Conservation (phyloP, 1,284 basidiomycete genomes). For the Trichosporon sp. region DNA sequence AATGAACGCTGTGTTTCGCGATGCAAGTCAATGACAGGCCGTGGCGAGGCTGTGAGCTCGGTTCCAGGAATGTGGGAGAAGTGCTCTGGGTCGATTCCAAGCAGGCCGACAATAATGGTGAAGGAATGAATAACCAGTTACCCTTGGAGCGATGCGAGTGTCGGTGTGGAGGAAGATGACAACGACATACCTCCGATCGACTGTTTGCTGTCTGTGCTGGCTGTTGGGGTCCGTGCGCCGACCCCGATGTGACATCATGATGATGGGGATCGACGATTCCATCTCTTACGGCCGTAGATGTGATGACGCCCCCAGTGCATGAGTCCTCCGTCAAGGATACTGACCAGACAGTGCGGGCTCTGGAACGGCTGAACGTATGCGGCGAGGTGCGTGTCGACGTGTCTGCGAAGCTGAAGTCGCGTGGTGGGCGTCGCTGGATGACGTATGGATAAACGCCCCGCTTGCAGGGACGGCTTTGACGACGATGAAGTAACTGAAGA, state of each 20-base stretch:
- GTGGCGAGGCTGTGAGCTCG: background rate
- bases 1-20: background rate
- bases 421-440: background rate
- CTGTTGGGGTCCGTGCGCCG: background rate
- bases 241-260: background rate
- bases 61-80: background rate
- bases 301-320: background rate
- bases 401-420: background rate
- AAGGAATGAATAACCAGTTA: background rate
- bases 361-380: background rate
- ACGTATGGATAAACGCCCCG: background rate
- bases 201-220: background rate
- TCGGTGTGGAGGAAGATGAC: background rate
- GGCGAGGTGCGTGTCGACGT: background rate
- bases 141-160: background rate
- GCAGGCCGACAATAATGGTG: background rate
- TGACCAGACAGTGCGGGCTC: background rate
- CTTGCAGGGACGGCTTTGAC: background rate
- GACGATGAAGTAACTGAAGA: background rate
- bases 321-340: background rate
- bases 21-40: background rate
- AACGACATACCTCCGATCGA: background rate
- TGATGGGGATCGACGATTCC: background rate
- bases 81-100: background rate
- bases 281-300: background rate